Conservation (phyloP, 306 rosid species). For the Dryas alaskensis region DNA sequence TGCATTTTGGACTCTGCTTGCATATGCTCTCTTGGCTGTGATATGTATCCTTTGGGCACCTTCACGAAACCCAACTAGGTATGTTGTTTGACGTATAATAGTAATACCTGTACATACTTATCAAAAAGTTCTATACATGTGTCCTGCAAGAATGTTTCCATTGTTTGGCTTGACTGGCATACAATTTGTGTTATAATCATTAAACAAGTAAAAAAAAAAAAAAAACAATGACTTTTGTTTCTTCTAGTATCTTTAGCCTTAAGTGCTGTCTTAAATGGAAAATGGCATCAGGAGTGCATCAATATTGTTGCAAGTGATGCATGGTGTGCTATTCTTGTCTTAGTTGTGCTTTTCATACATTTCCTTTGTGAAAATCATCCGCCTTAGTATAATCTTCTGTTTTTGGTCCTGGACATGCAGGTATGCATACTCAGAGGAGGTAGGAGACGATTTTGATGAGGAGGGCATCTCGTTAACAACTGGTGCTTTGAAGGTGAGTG, state of each 20-base stretch:
- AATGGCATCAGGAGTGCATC: background rate
- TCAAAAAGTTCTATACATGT: background rate
- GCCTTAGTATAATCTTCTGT: background rate
- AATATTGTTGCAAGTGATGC: background rate
- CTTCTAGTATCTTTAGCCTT: background rate
- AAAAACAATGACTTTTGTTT: background rate
- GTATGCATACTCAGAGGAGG: constrained; percentile 80
- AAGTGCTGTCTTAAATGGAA: background rate
- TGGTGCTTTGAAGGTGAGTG: constrained; percentile 44
- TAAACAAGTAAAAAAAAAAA: background rate
- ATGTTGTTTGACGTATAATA: constrained; percentile 20
- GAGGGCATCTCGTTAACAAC: constrained; percentile 84
- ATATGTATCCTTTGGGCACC: constrained; percentile 96
- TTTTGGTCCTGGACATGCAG: constrained; percentile 37
- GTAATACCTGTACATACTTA: background rate
- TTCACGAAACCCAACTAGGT: constrained; percentile 90
- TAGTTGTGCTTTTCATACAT: background rate
- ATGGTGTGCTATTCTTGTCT: background rate
- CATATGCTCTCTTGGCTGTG: constrained; percentile 63
- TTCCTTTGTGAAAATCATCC: background rate
- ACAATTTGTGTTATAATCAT: background rate
- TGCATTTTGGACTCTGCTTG: constrained; percentile 79
- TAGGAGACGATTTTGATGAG: constrained; percentile 80
- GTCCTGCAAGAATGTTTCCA: background rate
- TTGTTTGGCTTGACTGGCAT: background rate